phyloP scores from a whole-genome alignment of 202 grass and related monocot species.

The Schoenoplectus tabernaemontani region DNA sequence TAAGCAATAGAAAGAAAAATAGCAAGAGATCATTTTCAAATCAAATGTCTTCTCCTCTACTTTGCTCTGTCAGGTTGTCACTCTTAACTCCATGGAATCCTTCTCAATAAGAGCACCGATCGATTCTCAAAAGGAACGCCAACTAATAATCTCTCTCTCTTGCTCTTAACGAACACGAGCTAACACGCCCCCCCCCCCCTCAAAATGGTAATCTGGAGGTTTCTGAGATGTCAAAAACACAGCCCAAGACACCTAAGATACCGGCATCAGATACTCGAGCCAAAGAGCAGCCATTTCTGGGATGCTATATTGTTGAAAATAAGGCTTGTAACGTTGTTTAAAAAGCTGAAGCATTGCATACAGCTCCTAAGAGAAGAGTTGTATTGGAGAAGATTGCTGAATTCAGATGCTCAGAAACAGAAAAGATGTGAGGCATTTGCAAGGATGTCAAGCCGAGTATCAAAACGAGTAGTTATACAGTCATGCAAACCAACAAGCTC shows the following conservation, averaged over 20 bases:
- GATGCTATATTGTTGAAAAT: not conserved
- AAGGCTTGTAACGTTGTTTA: not conserved
- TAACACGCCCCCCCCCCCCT: not conserved
- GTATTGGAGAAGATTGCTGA: not conserved
- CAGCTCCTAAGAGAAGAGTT: not conserved
- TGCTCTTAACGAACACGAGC: not conserved
- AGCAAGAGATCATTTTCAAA: conserved; percentile 12
- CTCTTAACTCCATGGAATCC: not conserved
- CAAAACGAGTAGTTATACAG: not conserved
- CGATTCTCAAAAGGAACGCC: too few relatives aligned
- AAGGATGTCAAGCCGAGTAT: not conserved
- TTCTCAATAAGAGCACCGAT: not conserved
- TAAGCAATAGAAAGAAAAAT: not conserved
- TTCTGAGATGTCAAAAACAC: not conserved
- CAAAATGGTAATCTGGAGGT: not conserved
- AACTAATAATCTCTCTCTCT: not conserved
- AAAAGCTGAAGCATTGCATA: conserved; percentile 3
- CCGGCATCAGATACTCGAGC: not conserved
- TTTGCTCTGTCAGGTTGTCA: not conserved
- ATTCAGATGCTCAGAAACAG: not conserved
- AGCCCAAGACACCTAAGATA: not conserved
- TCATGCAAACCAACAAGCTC: conserved; percentile 43
- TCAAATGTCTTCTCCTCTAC: not conserved
- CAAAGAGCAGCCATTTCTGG: not conserved
- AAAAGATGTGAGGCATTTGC: not conserved